Conservation (phyloP, 768 basidiomycete species). For the Amanita thiersii region DNA sequence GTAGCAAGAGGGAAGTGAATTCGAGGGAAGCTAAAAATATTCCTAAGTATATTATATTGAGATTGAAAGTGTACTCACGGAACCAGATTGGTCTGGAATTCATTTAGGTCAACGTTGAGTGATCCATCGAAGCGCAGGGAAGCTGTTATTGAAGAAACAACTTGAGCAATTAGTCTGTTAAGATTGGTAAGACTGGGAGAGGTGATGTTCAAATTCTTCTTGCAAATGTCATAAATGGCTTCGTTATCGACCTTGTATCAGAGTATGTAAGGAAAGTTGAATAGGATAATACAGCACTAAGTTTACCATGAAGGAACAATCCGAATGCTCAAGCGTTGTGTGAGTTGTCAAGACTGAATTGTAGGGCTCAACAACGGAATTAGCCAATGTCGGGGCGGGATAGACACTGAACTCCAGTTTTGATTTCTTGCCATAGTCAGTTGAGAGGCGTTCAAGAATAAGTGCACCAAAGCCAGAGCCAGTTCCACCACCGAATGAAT, state of each 20-base stretch:
- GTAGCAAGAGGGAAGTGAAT: conserved; percentile 98
- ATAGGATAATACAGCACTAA: not conserved
- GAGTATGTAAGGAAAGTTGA: not conserved
- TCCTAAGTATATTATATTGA: conserved; percentile 9
- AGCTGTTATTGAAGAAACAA: conserved; percentile 96
- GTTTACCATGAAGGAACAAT: conserved; percentile 97
- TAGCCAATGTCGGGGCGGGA: conserved; percentile 90
- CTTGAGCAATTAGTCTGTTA: conserved; percentile 95
- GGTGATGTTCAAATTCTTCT: conserved; percentile 80
- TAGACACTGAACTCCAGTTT: conserved; percentile 99
- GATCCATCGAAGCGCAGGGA: conserved; percentile 97
- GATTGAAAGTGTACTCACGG: conserved; percentile 48
- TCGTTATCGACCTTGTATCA: conserved; percentile 84
- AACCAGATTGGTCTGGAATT: conserved; percentile 98
- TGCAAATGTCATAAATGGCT: conserved; percentile 99
- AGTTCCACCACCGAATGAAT: conserved; percentile 99
- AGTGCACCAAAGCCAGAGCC: conserved; percentile 99
- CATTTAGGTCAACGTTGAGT: conserved; percentile 93
- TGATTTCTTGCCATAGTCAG: conserved; percentile 99
- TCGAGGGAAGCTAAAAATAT: conserved; percentile 74
- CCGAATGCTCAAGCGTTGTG: conserved; percentile 99
- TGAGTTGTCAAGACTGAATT: conserved; percentile 98
- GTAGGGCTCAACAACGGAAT: conserved; percentile 98
- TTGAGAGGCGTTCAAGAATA: conserved; percentile 91
- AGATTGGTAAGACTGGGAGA: conserved; percentile 90